Evolutionary conservation across 345 rosid genomes (phyloP), one percentile per base, ranked within the genome.

Genomic region (Erysimum cheiranthoides): DNA sequence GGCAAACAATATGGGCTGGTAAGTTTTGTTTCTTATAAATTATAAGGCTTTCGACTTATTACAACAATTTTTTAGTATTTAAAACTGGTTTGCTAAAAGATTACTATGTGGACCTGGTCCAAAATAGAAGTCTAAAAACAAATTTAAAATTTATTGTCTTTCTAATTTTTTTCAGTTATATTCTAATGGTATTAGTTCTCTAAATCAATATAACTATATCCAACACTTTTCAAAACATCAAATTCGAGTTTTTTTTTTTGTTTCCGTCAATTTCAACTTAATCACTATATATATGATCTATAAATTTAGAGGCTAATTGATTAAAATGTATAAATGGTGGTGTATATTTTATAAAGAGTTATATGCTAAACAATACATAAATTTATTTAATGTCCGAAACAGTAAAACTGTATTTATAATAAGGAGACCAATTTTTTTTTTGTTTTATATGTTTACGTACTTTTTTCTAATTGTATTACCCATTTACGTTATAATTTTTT

Each of bases 1-100:
- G 76, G 35, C 53, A 5, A 6, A 8, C 2, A 10, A 28, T 72
- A 72, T 51, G 52, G 9, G 13, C 61, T 28, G 61, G 69, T 72
- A n/a, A 51, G 69, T 72, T 49, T 39, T 50, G 6, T 46, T 59
- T 58, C n/a, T 45, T 45, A 45, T 45, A 6, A 45, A 6, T 45
- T 5, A 6, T 5, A 43, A 43, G 8, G 7, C 17, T 43, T 43
- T 2, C n/a, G 9, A 45, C 49, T 14, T 45, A 45, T 45, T 45
- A 14, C 4, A 40, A 11, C 45, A 12, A 4, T 5, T 13, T 13
- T 5, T 21, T 21, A 21, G 25, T 21, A 21, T 21, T 21, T 21
- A 21, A 1, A 12, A 42, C 4, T 13, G 6, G n/a, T 12, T 40
- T 40, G 6, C n/a, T 0, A 40, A 40, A 40, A 11, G 12, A 40